phyloP scores from a whole-genome alignment of 306 rosid genomes.

The Macrotyloma uniflorum region DNA sequence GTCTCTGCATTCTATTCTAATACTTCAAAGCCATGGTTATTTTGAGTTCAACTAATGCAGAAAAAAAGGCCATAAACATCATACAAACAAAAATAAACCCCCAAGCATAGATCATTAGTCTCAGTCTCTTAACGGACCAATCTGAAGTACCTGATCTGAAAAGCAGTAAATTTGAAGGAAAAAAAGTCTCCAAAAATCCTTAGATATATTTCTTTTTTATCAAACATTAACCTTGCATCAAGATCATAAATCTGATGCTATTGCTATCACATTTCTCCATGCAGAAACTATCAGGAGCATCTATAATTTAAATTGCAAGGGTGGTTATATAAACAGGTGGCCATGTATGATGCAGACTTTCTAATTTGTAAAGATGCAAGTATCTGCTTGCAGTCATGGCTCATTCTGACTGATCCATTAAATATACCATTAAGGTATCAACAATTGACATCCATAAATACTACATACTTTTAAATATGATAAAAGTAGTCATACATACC shows the following conservation, averaged over 20 bases:
- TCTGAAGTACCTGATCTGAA: conserved; percentile 14
- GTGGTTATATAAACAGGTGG: neutral
- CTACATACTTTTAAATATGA: conserved; percentile 28
- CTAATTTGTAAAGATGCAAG: conserved; percentile 25
- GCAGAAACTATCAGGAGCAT: conserved; percentile 2
- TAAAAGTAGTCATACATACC: conserved; percentile 45
- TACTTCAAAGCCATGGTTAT: conserved; percentile 9
- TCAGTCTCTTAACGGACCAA: conserved; percentile 7
- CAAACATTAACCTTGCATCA: neutral
- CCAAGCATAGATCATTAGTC: conserved; percentile 11
- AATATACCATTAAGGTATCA: conserved; percentile 20
- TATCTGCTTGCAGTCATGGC: conserved; percentile 8
- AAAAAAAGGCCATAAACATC: conserved; percentile 23
- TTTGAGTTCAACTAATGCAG: conserved; percentile 9
- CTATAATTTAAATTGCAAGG: conserved; percentile 17
- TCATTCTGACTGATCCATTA: conserved; percentile 30
- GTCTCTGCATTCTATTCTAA: conserved; percentile 25
- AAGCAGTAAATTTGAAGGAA: conserved; percentile 18
- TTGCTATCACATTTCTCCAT: conserved; percentile 13
- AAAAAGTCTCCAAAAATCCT: neutral
- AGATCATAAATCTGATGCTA: conserved; percentile 1
- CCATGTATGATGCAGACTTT: neutral
- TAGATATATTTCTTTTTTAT: conserved; percentile 11
- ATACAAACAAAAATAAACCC: neutral
- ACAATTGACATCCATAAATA: conserved; percentile 26